These are phyloP conservation scores for Mortierella sp. DNA, from an alignment of 371 early-diverging fungal genomes.

Conservation along the genomic window DNA sequence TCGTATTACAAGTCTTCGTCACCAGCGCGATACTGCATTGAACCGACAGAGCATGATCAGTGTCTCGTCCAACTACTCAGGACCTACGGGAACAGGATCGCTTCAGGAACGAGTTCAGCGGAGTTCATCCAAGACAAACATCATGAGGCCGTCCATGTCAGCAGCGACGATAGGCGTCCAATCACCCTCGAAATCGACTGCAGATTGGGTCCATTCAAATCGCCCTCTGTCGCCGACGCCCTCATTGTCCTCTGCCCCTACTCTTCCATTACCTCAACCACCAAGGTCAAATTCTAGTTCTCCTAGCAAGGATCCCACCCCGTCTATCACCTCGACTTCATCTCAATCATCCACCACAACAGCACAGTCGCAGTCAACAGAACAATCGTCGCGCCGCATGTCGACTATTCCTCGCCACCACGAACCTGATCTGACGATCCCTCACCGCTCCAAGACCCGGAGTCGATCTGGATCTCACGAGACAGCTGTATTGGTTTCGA, in stretches of 20 bases:
- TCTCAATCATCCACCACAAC: constrained; percentile 2
- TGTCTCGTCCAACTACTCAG: not conserved
- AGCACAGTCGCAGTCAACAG: not conserved
- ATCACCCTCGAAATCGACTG: not conserved
- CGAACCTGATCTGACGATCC: constrained; percentile 23
- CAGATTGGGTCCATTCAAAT: not conserved
- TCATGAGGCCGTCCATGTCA: constrained; percentile 14
- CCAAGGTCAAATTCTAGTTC: constrained; percentile 34
- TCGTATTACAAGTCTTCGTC: constrained; percentile 37
- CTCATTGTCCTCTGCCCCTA: constrained; percentile 32
- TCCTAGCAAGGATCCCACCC: constrained; percentile 9
- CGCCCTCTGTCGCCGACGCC: constrained; percentile 38
- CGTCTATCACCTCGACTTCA: constrained; percentile 8
- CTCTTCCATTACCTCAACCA: constrained; percentile 37
- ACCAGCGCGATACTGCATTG: constrained; percentile 28
- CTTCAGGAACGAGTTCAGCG: constrained; percentile 45
- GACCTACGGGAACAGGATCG: constrained; percentile 17
- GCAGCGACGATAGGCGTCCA: not conserved
- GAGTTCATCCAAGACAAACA: constrained; percentile 17
- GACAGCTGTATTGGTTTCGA: constrained; percentile 12
- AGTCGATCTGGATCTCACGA: constrained; percentile 37
- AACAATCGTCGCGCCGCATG: not conserved
- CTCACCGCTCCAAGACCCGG: constrained; percentile 31
- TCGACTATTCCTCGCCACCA: constrained; percentile 29
- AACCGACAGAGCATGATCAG: constrained; percentile 38